Evolutionary conservation across 2,329 filamentous ascomycete species (phyloP), one percentile per base, ranked within the genome.

Genomic region (Pestalotiopsis sp.): DNA sequence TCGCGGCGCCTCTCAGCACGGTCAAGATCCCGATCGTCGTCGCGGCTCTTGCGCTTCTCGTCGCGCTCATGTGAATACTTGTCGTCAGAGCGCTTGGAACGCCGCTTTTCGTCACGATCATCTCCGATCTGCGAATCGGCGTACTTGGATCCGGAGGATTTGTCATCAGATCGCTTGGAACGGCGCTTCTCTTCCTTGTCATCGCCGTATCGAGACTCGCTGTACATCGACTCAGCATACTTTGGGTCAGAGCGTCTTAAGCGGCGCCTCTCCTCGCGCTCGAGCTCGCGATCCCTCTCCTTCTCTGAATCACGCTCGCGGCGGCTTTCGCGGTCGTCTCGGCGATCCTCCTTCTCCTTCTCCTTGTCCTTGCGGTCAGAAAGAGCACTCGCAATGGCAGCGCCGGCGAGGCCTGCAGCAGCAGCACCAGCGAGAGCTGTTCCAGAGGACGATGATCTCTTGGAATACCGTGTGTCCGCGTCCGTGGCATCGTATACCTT

Each of bases 401-500:
- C 84, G 27, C 83, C 86, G 38, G 84, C 84, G 57, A 84, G 80
- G 23, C 83, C 85, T 36, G 82, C 81, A 14, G 84, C 80, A n/a
- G 84, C 84, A 63, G 81, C 79, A 72, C 82, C 80, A n/a, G 80
- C 80, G 66, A 85, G 77, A 31, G 77, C 79, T 70, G 78, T 82
- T 11, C 80, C 79, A 49, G 82, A 78, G n/a, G 82, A 78, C 39
- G 81, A 78, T 39, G 76, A 74, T 45, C 75, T 76, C 49, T 77
- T 78, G 12, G 77, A 73, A 25, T 81, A 79, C 17, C 75, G 79
- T 45, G 74, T 77, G 38, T 80, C 82, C 65, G 78, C 75, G 25
- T 78, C 83, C 36, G 81, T 80, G 41, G 86, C 82, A 62, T 90
- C 86, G 73, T 93, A 93, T 1, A 95, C 86, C 20, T 88, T 87